Base-by-base conservation (phyloP, 2,329 filamentous ascomycete species). In the Calonectria leucothoes region DNA sequence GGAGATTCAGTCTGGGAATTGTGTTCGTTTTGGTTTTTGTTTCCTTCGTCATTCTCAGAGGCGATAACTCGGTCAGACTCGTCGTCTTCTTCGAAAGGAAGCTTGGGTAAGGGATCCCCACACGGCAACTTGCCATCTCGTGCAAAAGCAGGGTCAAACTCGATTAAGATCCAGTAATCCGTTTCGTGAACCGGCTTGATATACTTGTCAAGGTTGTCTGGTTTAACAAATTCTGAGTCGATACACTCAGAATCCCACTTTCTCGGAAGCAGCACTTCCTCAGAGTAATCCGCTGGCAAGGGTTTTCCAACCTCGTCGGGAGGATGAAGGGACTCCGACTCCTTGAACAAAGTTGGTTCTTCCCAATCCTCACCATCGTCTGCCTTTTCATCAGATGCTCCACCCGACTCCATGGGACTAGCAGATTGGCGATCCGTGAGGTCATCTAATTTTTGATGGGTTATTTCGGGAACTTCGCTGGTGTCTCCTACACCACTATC, bases 251-350 rank as follows among this genome's bases (percentile, higher is more conserved):
- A 84, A 74, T 87, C 83, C 78, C 85, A 86, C 6, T 86, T 83
- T 23, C 85, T 85, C 31, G 88, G 86, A 48, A 88, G 85, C 37
- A 88, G 85, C 10, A 87, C 84, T 20, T 86, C 84, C 25, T 88
- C 86, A 48, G 82, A 85, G 72, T 87, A 89, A 23, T 82, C 80
- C 20, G 79, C 75, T 5, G 86, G 83, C 1, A 89, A 80, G 25
- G 87, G 87, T 71, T 85, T 87, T 15, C 85, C 86, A 68, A 88
- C 85, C n/a, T 86, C 84, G 45, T 89, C 87, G n/a, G 86, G 85
- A 8, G 83, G 82, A 69, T 85, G 84, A 14, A 74, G 75, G 6
- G 81, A 70, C 11, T 78, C 73, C 39, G 80, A 74, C 49, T 86
- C 84, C 12, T 82, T 79, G 69, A 88, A 88, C 6, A 86, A 85